Evolutionary conservation across 2,329 filamentous ascomycete genomes (phyloP), one percentile per base, ranked within the genome.

Genomic region (Coccinonectria pachysandricola): DNA sequence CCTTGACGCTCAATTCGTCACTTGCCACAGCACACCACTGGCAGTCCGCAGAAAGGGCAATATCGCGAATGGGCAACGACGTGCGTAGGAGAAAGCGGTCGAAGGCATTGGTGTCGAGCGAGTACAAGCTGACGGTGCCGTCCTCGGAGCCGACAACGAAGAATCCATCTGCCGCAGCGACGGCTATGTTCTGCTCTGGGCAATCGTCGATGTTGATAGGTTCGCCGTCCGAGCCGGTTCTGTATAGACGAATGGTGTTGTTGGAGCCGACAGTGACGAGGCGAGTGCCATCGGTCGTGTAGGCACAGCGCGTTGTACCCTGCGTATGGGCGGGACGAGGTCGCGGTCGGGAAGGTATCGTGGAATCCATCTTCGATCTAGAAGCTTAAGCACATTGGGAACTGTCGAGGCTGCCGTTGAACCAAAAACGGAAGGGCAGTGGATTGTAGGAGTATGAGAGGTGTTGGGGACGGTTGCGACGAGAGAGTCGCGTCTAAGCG

Each of bases 11-110:
- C 32, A 94, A 64, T 54, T 98, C 91, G 53, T 96, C 92, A 64
- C 87, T 95, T n/a, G 87, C 86, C 14, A 96, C 85, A 15, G 91
- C 91, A 39, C 79, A 83, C 87, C 86, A 96, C 45, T 82, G 71
- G 0, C 73, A 70, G 50, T 96, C 82, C 2, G 75, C 71, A 3
- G 85, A 87, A 9, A 98, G 62, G 4, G 83, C 77, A 27, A 98
- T 65, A 52, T 95, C 86, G 46, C 91, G 74, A 16, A 95, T 74
- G 1, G 91, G 84, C 3, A 95, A 62, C n/a, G 85, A 78, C 31
- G 79, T 83, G 38, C 91, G 77, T 14, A 86, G 70, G 26, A 98
- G 70, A 39, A 92, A 80, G 33, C 79, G 77, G 36, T 93, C 83
- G 57, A 92, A 84, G 15, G 64, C 56, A 45, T 78, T 77, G 3